Percentiles rank a stretch among this genome's conserved stretches.
Conservation (phyloP, 495 filamentous ascomycete genomes). For the Neurospora sp. region DNA sequence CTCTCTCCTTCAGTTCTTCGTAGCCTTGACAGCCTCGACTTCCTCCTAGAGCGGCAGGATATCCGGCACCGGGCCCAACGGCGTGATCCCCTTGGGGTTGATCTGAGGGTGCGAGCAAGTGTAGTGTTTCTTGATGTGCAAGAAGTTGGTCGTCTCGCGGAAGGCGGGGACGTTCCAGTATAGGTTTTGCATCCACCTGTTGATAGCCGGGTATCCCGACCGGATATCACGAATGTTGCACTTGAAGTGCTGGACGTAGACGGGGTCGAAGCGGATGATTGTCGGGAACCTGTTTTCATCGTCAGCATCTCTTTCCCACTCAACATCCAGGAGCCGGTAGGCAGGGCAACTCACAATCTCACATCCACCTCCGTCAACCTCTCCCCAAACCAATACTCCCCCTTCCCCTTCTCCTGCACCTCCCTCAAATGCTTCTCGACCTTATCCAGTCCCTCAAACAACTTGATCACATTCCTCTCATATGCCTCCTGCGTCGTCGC, state of each 20-base stretch:
- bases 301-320: not conserved
- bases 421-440: slow-evolving; percentile 46
- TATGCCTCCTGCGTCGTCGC: slow-evolving; percentile 57
- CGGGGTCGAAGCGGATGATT: slow-evolving; percentile 55
- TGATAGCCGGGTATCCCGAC: slow-evolving; percentile 56
- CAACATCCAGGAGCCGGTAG: not conserved
- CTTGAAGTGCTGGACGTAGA: slow-evolving; percentile 58
- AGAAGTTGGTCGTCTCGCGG: slow-evolving; percentile 57
- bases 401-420: slow-evolving; percentile 21
- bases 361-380: slow-evolving; percentile 60
- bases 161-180: slow-evolving; percentile 67
- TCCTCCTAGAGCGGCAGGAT: slow-evolving; percentile 39
- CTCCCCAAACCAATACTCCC: slow-evolving; percentile 55
- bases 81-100: slow-evolving; percentile 54
- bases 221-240: slow-evolving; percentile 64
- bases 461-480: slow-evolving; percentile 42
- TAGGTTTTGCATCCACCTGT: slow-evolving; percentile 58
- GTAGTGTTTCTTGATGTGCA: slow-evolving; percentile 48
- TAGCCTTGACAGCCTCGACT: slow-evolving; percentile 21
- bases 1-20: not conserved
- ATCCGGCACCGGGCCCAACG: slow-evolving; percentile 54
- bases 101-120: slow-evolving; percentile 45
- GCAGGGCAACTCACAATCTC: slow-evolving; percentile 31
- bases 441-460: slow-evolving; percentile 57
- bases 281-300: slow-evolving; percentile 37